A percentile compares a stretch with the other conserved stretches of the same genome.
Evolutionary conservation across 495 filamentous ascomycete genomes (phyloP).

Genomic region (Hypoxylon lienhwacheense): DNA sequence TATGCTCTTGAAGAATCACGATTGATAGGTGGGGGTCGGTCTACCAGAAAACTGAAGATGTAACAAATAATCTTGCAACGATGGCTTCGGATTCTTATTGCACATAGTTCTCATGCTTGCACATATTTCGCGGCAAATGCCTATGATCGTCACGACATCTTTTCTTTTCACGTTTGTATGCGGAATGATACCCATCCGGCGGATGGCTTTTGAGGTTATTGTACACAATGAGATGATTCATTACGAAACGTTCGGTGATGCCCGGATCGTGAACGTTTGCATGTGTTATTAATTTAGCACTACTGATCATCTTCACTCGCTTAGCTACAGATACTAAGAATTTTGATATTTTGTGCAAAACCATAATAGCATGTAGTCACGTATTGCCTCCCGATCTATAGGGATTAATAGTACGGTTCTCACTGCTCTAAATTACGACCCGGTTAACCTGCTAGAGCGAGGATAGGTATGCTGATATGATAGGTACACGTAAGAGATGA

Average conservation of each 20-base stretch:
- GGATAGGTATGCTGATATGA: too few species aligned
- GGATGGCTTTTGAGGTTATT: slow-evolving; percentile 21
- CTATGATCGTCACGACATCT: slow-evolving; percentile 11
- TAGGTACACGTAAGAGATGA: too few species aligned
- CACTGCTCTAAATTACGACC: too few species aligned
- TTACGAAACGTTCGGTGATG: background rate
- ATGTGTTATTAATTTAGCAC: background rate
- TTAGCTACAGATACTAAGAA: background rate
- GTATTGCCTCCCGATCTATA: too few species aligned
- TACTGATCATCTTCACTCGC: background rate
- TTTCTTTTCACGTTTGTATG: slow-evolving; percentile 17
- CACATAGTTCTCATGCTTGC: slow-evolving; percentile 21
- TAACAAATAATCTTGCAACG: slow-evolving; percentile 6
- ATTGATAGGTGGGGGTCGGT: background rate
- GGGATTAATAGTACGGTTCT: too few species aligned
- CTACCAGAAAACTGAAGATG: background rate
- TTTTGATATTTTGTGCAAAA: too few species aligned
- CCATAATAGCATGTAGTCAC: too few species aligned
- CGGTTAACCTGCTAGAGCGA: too few species aligned
- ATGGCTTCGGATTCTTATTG: background rate
- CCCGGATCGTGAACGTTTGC: background rate
- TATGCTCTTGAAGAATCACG: background rate
- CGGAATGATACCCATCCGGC: slow-evolving; percentile 34
- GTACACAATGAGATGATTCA: slow-evolving; percentile 21
- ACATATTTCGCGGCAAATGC: slow-evolving; percentile 10